A percentile compares a stretch with the other conserved stretches of the same genome.
Evolutionary conservation across 208 protist genomes (phyloP).

Genomic region (Crithidia sp.): DNA sequence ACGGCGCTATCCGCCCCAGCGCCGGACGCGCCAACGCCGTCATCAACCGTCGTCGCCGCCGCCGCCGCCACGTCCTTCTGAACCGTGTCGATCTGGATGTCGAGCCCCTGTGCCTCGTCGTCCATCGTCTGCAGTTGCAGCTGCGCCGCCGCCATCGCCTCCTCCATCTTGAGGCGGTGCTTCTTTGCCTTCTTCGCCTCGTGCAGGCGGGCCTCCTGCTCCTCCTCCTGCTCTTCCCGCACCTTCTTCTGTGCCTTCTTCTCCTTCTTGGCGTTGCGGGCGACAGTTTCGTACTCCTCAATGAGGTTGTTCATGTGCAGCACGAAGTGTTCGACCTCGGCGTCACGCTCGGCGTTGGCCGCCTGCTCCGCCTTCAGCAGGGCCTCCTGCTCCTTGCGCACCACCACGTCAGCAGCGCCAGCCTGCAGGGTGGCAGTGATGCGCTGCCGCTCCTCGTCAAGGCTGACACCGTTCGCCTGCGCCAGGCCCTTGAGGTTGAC

Average conservation of each 20-base stretch:
- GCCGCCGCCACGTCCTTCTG: neutral
- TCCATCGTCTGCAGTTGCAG: constrained; percentile 37
- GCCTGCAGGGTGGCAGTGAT: constrained; percentile 39
- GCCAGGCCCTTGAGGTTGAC: constrained; percentile 42
- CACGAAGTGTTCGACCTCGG: constrained; percentile 63
- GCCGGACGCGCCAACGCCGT: constrained; percentile 13
- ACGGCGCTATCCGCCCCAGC: constrained; percentile 30
- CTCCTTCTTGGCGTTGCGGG: constrained; percentile 56
- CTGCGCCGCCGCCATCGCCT: constrained; percentile 40
- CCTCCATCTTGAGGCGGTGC: constrained; percentile 65
- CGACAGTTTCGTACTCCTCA: constrained; percentile 81
- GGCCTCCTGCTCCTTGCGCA: constrained; percentile 48
- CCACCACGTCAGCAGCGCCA: constrained; percentile 34
- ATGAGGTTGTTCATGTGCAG: constrained; percentile 84
- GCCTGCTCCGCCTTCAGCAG: constrained; percentile 45
- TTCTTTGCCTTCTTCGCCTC: constrained; percentile 90
- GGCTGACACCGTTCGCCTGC: constrained; percentile 34
- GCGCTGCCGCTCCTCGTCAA: constrained; percentile 39
- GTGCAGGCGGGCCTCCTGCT: constrained; percentile 56
- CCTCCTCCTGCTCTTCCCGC: constrained; percentile 56
- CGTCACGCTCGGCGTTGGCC: constrained; percentile 46
- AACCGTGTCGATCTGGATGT: constrained; percentile 35
- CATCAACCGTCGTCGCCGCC: neutral
- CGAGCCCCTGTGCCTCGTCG: constrained; percentile 29
- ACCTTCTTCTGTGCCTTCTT: constrained; percentile 81